Base-by-base conservation (phyloP, 495 filamentous ascomycete species). In the Umbilicaria muhlenbergii region DNA sequence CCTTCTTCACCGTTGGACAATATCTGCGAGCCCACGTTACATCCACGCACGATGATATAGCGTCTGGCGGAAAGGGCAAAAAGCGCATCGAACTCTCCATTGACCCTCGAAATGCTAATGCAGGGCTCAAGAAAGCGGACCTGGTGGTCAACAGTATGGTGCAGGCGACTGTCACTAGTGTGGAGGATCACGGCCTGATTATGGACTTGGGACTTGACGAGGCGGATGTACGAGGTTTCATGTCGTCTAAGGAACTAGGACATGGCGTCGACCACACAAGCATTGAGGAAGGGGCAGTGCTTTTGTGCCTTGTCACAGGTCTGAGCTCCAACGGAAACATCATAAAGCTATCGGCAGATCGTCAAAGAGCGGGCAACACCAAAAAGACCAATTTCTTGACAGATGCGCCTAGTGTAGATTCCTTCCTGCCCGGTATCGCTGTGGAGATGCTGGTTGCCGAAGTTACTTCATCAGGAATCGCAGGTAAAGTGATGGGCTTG, bases 181-280 rank as follows among this genome's bases (percentile, higher is more conserved):
- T 91, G 16, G 91, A 98, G 62, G 91, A 98, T 50, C 89, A 95
- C 59, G 91, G 91, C 52, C 63, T 93, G 43, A 70, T 96, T 42
- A 94, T 96, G 88, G 84, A 94, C 52, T 64, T 98, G 34, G 83
- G 83, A 12, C 68, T 95, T 17, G 68, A 75, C 37, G 75, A 77
- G 38, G 63, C 71, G 14, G 60, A 70, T 31, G 47, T 87, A 32
- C 79, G 74, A 55, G 92, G 81, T 1, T 98, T 98, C 64, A 72
- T 98, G 60, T 77, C 86, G n/a, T 80, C 78, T 12, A 88, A 85
- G 56, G 86, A 96, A 55, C 62, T 94, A 17, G 77, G 76, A 28
- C 55, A 66, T 28, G 64, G 63, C 31, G 54, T 74, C 21, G 68
- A 81, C 19, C 64, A 77, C 42, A 66, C 71, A 32, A 67, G 69